Conservation (phyloP, 345 rosid genomes). For the Geranium rotundifolium region DNA sequence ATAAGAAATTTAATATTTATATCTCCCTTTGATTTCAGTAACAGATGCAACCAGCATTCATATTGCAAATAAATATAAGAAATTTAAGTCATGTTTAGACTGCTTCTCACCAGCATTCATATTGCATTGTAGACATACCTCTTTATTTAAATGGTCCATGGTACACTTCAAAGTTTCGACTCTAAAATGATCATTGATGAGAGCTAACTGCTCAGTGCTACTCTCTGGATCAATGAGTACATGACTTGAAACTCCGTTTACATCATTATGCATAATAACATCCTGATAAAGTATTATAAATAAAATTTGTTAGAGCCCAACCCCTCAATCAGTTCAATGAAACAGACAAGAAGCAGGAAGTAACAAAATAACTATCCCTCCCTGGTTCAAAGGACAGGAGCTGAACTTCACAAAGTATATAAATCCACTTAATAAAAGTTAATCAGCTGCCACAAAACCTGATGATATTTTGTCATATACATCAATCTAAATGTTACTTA, state of each 20-base stretch:
- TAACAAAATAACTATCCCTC: background rate
- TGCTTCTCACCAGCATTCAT: background rate
- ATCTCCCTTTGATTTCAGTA: background rate
- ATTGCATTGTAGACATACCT: slow-evolving; percentile 33
- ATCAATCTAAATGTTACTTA: background rate
- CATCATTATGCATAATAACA: slow-evolving; percentile 24
- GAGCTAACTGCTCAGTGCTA: slow-evolving; percentile 39
- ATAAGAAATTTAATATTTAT: background rate
- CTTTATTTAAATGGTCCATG: slow-evolving; percentile 79
- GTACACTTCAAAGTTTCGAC: slow-evolving; percentile 63
- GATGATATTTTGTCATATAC: background rate
- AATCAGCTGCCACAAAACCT: background rate
- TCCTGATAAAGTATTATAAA: slow-evolving; percentile 28
- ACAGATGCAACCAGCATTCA: background rate
- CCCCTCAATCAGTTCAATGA: background rate
- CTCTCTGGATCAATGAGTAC: slow-evolving; percentile 22
- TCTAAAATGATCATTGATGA: slow-evolving; percentile 49
- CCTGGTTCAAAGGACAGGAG: background rate
- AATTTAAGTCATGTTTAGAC: background rate
- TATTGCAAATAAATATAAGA: background rate
- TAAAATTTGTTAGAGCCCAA: background rate
- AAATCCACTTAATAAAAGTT: background rate
- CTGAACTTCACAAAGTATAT: background rate
- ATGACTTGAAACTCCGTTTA: slow-evolving; percentile 30
- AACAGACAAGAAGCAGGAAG: background rate